A percentile compares a stretch with the other conserved stretches of the same genome.
phyloP scores from a whole-genome alignment of 2,329 filamentous ascomycete species.

The Fusarium sp. region DNA sequence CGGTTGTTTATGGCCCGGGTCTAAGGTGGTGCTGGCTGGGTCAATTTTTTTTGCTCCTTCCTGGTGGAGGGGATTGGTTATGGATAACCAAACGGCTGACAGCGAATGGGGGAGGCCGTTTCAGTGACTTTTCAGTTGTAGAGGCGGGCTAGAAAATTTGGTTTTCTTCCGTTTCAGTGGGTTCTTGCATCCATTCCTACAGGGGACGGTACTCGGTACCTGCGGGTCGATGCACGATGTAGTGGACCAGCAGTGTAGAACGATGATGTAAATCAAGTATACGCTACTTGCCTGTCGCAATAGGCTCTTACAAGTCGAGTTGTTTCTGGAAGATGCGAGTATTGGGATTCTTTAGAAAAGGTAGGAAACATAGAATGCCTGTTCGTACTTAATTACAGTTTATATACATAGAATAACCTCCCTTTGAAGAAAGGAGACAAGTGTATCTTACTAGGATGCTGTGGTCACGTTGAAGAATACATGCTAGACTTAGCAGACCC shows the following conservation, averaged over 20 bases:
- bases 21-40: slow-evolving; percentile 16
- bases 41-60: slow-evolving; percentile 33
- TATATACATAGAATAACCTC: slow-evolving; percentile 19
- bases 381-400: neutral
- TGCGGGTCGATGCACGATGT: slow-evolving; percentile 29
- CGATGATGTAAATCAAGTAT: slow-evolving; percentile 42
- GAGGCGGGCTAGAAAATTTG: slow-evolving; percentile 31
- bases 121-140: neutral
- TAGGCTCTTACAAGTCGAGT: slow-evolving; percentile 17
- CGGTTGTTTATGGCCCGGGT: slow-evolving; percentile 36
- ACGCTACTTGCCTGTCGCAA: slow-evolving; percentile 21
- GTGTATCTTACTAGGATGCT: slow-evolving; percentile 5
- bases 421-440: neutral
- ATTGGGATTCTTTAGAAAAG: slow-evolving; percentile 2
- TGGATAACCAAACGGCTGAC: neutral
- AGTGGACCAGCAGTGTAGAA: neutral
- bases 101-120: slow-evolving; percentile 41
- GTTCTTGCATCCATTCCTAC: slow-evolving; percentile 12
- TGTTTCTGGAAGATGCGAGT: slow-evolving; percentile 38
- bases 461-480: slow-evolving; percentile 30
- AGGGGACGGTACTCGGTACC: slow-evolving; percentile 30
- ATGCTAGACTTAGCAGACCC: slow-evolving; percentile 23
- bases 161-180: slow-evolving; percentile 32
- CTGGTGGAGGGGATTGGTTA: slow-evolving; percentile 21
- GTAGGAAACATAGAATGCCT: neutral